Evolutionary conservation across 495 filamentous ascomycete species (phyloP).

Genomic region (Podospora pseudopauciseta): DNA sequence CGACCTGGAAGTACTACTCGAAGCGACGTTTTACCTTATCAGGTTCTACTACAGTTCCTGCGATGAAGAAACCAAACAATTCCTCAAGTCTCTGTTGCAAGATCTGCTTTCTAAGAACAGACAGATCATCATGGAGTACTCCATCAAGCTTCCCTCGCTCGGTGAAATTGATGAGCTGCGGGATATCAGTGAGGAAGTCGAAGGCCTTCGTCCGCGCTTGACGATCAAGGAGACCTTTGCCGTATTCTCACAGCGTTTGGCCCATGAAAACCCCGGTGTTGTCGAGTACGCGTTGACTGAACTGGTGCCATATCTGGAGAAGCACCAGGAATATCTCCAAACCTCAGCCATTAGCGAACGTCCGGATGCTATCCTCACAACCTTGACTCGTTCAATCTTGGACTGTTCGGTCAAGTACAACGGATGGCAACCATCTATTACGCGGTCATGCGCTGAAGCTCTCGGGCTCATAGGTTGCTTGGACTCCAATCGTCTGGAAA

Average conservation of each 20-base stretch:
- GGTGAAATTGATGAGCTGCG: slow-evolving; percentile 65
- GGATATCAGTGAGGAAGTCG: slow-evolving; percentile 60
- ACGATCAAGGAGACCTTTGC: slow-evolving; percentile 54
- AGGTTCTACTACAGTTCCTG: slow-evolving; percentile 74
- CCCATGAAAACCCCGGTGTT: slow-evolving; percentile 79
- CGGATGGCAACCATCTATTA: slow-evolving; percentile 59
- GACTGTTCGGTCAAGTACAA: slow-evolving; percentile 80
- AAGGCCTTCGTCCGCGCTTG: slow-evolving; percentile 54
- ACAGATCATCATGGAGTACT: slow-evolving; percentile 56
- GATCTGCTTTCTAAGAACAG: slow-evolving; percentile 61
- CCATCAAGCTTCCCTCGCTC: slow-evolving; percentile 74
- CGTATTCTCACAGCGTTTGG: slow-evolving; percentile 67
- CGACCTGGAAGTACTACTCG: slow-evolving; percentile 72
- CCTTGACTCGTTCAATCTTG: slow-evolving; percentile 70
- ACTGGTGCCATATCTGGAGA: slow-evolving; percentile 64
- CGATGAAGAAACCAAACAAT: slow-evolving; percentile 53
- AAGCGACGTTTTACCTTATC: slow-evolving; percentile 84
- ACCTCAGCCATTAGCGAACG: slow-evolving; percentile 79
- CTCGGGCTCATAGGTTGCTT: slow-evolving; percentile 86
- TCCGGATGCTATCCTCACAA: slow-evolving; percentile 67
- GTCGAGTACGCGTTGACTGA: slow-evolving; percentile 76
- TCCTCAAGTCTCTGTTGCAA: slow-evolving; percentile 58
- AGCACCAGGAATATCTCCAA: slow-evolving; percentile 77
- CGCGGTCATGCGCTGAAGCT: slow-evolving; percentile 70
- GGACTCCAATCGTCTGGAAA: slow-evolving; percentile 85